Evolutionary conservation across 2,329 filamentous ascomycete species (phyloP), one percentile per base, ranked within the genome.

Genomic region (Chaetomiaceae sp.): DNA sequence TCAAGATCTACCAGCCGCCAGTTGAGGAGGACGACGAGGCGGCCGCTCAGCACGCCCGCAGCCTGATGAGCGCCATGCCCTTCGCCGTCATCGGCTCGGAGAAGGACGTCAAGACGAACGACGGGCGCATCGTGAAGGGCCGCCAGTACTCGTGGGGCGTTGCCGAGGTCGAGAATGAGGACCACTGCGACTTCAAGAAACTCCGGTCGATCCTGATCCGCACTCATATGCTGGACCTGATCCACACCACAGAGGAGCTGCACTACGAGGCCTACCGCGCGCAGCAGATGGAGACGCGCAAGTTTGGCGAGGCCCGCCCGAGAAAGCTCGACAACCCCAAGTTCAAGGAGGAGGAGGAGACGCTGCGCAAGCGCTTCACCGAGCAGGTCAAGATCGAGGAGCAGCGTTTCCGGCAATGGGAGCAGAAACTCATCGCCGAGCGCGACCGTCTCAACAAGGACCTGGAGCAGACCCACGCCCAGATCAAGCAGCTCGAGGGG

Each of bases 161-260:
- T 64, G 93, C 93, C 56, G 93, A 99, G 73, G 93, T 99, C 46
- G 93, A 99, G 81, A 99, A 99, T 69, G 93, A 99, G 76, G 93
- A 99, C 69, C 93, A 99, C 81, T 99, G 93, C 75, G 93, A 99
- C 74, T 99, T 99, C 81, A 99, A 99, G 87, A 99, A 99, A 81
- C 87, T 99, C 58, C 91, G 93, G 65, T 96, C 92, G 43, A 97
- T 99, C 66, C 81, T 99, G 61, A 97, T 99, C 77, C 89, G 93
- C 72, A 96, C 92, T 44, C 93, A 99, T 79, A 99, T 99, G 93
- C 84, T 99, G 65, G 93, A 99, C 70, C 87, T 99, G 59, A 99
- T 99, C 70, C 93, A 99, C 79, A 99, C 95, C 58, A 99, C 93
- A 62, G 93, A 99, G 76, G 93, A 99, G 79, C 85, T 90, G 65